Percentiles rank a stretch among this genome's conserved stretches.
These are phyloP conservation scores for Cercospora canescens DNA, from an alignment of 2,329 filamentous ascomycete species.

Conservation along the genomic window DNA sequence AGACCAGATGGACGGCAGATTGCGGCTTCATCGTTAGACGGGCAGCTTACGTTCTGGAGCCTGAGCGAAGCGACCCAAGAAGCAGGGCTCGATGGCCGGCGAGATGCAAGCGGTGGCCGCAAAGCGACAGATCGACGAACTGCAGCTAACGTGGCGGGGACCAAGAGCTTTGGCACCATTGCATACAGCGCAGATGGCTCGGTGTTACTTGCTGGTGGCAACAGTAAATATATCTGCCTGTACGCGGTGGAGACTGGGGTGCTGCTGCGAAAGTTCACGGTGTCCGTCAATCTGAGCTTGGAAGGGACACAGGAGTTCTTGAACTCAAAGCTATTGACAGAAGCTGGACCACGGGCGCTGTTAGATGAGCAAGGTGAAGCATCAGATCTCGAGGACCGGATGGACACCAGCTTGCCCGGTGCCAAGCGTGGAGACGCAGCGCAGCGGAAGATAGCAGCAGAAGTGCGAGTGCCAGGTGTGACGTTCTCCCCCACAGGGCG, in stretches of 20 bases:
- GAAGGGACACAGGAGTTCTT: slow-evolving; percentile 96
- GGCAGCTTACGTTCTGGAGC: slow-evolving; percentile 93
- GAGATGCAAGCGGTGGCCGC: slow-evolving; percentile 90
- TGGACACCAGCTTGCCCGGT: slow-evolving; percentile 78
- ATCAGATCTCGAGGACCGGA: slow-evolving; percentile 82
- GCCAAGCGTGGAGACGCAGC: slow-evolving; percentile 86
- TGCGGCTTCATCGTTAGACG: slow-evolving; percentile 88
- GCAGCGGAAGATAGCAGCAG: slow-evolving; percentile 71
- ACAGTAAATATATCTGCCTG: slow-evolving; percentile 97
- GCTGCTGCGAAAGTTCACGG: slow-evolving; percentile 90
- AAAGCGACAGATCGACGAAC: slow-evolving; percentile 85
- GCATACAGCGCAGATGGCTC: slow-evolving; percentile 90
- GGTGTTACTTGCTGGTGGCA: slow-evolving; percentile 86
- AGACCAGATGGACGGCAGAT: slow-evolving; percentile 89
- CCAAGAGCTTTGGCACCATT: slow-evolving; percentile 86
- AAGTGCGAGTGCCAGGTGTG: slow-evolving; percentile 81
- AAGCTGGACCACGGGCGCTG: slow-evolving; percentile 81
- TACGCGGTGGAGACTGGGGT: slow-evolving; percentile 95
- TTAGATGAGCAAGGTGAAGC: slow-evolving; percentile 86
- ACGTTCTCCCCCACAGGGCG: slow-evolving; percentile 87
- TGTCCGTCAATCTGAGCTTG: slow-evolving; percentile 91
- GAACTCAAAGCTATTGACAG: slow-evolving; percentile 87
- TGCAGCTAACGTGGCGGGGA: slow-evolving; percentile 85
- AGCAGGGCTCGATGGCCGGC: slow-evolving; percentile 80
- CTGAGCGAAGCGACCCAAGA: slow-evolving; percentile 85